Base-by-base conservation (phyloP, 2,329 filamentous ascomycete genomes). In the Laburnicola sp. region DNA sequence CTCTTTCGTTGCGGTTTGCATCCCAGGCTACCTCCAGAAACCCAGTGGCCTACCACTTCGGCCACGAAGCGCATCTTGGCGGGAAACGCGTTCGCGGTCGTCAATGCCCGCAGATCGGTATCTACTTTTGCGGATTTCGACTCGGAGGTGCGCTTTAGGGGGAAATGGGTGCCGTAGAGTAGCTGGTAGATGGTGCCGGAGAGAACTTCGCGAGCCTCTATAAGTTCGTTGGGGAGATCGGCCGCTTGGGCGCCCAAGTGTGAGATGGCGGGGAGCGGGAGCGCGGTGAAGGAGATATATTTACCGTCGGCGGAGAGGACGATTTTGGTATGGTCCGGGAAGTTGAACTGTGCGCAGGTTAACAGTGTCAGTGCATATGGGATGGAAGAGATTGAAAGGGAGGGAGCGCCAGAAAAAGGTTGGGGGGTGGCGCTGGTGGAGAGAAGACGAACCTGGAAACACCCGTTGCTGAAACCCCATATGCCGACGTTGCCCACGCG, bases 301-400 rank as follows among this genome's bases (percentile, higher is more conserved):
- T 80, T 83, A 9, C 86, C 87, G 16, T 85, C 81, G 0, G 84
- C 75, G 52, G 88, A 87, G 27, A 91, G 76, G 21, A 91, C 86
- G 50, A 91, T 82, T 73, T 91, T 91, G 55, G 88, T 91, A 69
- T 91, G 88, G 60, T 91, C 88, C 2, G 88, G 87, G 70, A 91
- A 91, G 73, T 91, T 91, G 72, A 91, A 87, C 81, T 89, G 57
- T 4, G 3, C 22, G 10, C 32, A 22, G 32, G 23, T 52, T 58
- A 28, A 71, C 58, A 71, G 66, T 44, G n/a, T 30, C 26, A 27
- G 23, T 21, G 34, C 28, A 21, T 6, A 36, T 23, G 6, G 21
- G 21, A 38, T 38, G 16, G 28, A 32, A 42, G 22, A 36, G 21
- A 43, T 4, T 22, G 25, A 3, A 50, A 16, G 16, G 21, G 41